Evolutionary conservation across 2,329 filamentous ascomycete genomes (phyloP), one percentile per base, ranked within the genome.

Genomic region (Beauveria caledonica): DNA sequence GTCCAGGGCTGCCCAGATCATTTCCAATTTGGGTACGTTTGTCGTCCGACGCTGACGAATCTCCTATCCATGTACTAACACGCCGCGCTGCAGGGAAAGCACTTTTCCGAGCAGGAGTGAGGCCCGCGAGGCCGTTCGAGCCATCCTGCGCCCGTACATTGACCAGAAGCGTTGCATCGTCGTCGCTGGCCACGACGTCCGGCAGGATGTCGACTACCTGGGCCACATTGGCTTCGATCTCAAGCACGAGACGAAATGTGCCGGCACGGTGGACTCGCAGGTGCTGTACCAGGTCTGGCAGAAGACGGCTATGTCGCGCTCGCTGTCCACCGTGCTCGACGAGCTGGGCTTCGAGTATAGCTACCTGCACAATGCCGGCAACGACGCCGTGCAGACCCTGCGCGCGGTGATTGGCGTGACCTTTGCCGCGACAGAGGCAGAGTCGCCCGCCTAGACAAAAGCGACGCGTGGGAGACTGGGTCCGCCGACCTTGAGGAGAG

Each of bases 321-420:
- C 80, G 1, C 79, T 97, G 2, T 76, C 75, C 0, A 75, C 66
- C 6, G 78, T 95, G 15, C 80, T 96, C 25, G 68, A 72, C 6
- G 80, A 87, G 6, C 76, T 96, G 29, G 82, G 81, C 3, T 82
- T 95, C 9, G 67, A 74, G 0, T 82, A 78, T 46, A 82, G 77
- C 72, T 79, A 88, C 66, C 77, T 93, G n/a, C 92, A 96, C 72
- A 96, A 96, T 68, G 92, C 87, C 0, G 86, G 92, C 1, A 96
- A 96, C 65, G 92, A 96, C 69, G 91, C 92, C 0, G 81, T 86
- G 1, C 94, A 88, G 70, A 93, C 90, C 0, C 73, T 96, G 63
- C 85, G 87, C 63, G 87, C 85, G 8, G 82, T 94, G 78, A 71
- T 96, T 7, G 83, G 68, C 0, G 63, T 75, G 19, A 72, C 70